Percentiles rank a stretch among this genome's conserved stretches.
Evolutionary conservation across 352 stramenopile species (phyloP).

Genomic region (Phytophthora capsici): DNA sequence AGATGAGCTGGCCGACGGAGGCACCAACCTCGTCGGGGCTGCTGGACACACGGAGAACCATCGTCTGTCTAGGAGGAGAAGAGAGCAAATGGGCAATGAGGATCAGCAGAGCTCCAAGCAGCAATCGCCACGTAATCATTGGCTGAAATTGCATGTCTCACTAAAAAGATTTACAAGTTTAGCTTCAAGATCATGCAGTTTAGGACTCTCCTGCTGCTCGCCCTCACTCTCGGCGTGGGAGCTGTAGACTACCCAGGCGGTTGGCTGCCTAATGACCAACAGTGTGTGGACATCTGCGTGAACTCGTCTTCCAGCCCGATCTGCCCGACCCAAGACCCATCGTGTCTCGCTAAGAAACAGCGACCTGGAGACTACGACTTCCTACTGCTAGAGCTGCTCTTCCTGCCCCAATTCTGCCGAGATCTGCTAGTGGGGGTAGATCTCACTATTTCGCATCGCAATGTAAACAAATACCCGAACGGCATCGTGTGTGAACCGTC

Average conservation of each 20-base stretch:
- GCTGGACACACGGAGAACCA: conserved; percentile 64
- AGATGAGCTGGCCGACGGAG: conserved; percentile 67
- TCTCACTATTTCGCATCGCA: conserved; percentile 56
- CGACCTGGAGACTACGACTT: conserved; percentile 58
- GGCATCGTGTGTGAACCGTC: conserved; percentile 47
- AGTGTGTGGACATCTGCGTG: conserved; percentile 60
- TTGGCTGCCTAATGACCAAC: conserved; percentile 29
- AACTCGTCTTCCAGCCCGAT: conserved; percentile 15
- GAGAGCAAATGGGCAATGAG: conserved; percentile 12
- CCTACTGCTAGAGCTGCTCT: conserved; percentile 61
- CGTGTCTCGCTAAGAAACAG: conserved; percentile 47
- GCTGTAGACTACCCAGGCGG: conserved; percentile 52
- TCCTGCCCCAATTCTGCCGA: conserved; percentile 62
- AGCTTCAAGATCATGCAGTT: not conserved
- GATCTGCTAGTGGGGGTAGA: conserved; percentile 56
- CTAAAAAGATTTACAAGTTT: not conserved
- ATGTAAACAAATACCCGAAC: conserved; percentile 50
- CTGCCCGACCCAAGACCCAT: conserved; percentile 42
- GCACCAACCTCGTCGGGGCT: conserved; percentile 66
- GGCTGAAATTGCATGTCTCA: conserved; percentile 18
- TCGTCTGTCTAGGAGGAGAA: conserved; percentile 17
- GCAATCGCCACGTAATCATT: conserved; percentile 15
- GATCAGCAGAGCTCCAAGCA: conserved; percentile 12
- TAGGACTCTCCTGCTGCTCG: not conserved
- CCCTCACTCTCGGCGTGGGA: conserved; percentile 1